Base-by-base conservation (phyloP, 345 rosid species). In the Reutealis trisperma region DNA sequence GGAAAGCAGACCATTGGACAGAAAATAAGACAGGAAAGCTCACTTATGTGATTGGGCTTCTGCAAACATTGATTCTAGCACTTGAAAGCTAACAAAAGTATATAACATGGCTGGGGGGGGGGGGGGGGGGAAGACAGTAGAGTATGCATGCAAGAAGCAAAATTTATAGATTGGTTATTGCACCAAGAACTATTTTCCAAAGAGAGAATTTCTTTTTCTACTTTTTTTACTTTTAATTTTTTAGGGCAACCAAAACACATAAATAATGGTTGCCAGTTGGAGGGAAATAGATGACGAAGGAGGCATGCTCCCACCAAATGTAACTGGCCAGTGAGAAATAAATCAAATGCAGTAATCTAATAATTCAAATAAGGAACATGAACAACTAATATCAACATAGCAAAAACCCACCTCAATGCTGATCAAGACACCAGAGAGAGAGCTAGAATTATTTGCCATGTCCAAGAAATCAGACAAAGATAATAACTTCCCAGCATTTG, bases 381-480 rank as follows among this genome's bases (percentile, higher is more conserved):
- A 21, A 70, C 4, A 62, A 75, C n/a, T 34, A 77, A 11, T n/a
- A 10, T 42, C 2, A 27, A 76, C 76, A 73, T 13, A 25, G 51
- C 15, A 24, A 80, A 68, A 78, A 83, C 87, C 84, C 76, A 96
- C 99, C 95, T 93, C 98, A 67, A 93, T 87, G 82, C 87, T 79
- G 79, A 96, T 89, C 85, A 92, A 85, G 84, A 93, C 87, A 67
- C 98, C 94, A 10, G 89, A 80, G 78, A 96, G 88, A 71, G 98
- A 84, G 80, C 78, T 85, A 61, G 90, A 44, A 63, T 82, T 90
- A 76, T 83, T 92, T 41, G 96, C 88, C 91, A 92, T 47, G 52
- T 52, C 83, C 59, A 96, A 83, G 83, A 96, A 96, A 2, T 90
- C 92, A 18, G 88, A 75, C 76, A 96, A 81, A 0, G 85, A 79